A percentile compares a stretch with the other conserved stretches of the same genome.
Evolutionary conservation across 805 yeast species (phyloP).

Genomic region (Isabelozyma pseudorhagii): DNA sequence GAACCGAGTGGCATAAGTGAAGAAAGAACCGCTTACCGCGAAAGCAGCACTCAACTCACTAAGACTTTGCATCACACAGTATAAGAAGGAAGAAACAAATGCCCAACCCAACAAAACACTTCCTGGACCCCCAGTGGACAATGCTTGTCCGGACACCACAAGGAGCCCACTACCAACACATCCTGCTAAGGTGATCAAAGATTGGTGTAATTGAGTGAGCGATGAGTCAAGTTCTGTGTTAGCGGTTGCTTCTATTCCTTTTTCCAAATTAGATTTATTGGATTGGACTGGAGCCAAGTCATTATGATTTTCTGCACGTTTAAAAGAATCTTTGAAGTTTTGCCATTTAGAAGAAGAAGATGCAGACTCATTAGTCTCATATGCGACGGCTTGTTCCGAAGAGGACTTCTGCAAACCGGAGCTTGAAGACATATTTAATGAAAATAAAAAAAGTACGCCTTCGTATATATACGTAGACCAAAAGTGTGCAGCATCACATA

Average conservation of each 20-base stretch:
- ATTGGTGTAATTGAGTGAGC: slow-evolving; percentile 9
- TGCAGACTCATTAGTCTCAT: background rate
- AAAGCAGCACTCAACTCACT: slow-evolving; percentile 37
- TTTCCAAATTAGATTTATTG: background rate
- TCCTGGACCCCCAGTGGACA: slow-evolving; percentile 33
- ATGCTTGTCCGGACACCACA: slow-evolving; percentile 37
- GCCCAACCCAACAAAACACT: slow-evolving; percentile 37
- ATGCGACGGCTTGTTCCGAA: background rate
- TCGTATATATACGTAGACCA: background rate
- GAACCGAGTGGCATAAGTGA: slow-evolving; percentile 37
- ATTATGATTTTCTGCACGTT: slow-evolving; percentile 17
- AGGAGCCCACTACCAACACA: slow-evolving; percentile 42
- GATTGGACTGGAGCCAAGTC: slow-evolving; percentile 4
- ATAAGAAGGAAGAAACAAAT: slow-evolving; percentile 35
- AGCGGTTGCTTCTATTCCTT: slow-evolving; percentile 4
- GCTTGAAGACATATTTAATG: background rate
- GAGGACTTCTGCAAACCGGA: background rate
- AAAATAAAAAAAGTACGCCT: background rate
- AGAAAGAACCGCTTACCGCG: slow-evolving; percentile 41
- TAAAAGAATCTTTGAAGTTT: slow-evolving; percentile 25
- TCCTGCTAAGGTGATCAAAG: slow-evolving; percentile 38
- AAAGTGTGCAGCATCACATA: background rate
- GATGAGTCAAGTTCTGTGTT: slow-evolving; percentile 11
- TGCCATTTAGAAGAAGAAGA: slow-evolving; percentile 15
- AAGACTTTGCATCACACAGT: slow-evolving; percentile 42